These are phyloP conservation scores for Trametes elegans DNA, from an alignment of 768 basidiomycete species.

Conservation along the genomic window DNA sequence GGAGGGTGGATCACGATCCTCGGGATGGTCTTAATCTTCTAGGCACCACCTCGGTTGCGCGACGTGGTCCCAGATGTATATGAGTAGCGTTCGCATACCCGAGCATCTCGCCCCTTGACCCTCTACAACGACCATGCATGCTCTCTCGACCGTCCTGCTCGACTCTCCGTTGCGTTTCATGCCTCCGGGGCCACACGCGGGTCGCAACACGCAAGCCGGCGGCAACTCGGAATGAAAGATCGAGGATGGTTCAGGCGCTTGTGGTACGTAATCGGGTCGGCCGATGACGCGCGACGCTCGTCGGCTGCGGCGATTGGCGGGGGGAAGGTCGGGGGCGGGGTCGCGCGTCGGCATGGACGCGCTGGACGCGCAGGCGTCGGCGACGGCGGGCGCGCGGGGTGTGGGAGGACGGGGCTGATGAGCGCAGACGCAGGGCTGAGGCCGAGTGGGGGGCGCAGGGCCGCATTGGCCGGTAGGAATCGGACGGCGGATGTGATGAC, in stretches of 20 bases:
- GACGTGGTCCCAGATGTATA: not conserved
- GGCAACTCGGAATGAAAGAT: not conserved
- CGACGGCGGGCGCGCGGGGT: not conserved
- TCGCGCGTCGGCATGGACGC: not conserved
- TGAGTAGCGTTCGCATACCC: not conserved
- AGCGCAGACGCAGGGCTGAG: not conserved
- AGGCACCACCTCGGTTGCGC: slow-evolving; percentile 8
- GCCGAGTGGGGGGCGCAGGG: not conserved
- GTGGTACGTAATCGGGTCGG: slow-evolving; percentile 9
- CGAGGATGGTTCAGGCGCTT: not conserved
- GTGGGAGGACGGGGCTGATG: not conserved
- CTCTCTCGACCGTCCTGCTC: not conserved
- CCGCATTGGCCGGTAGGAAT: slow-evolving; percentile 12
- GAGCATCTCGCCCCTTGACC: not conserved
- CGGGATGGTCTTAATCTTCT: not conserved
- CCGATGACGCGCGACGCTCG: slow-evolving; percentile 5
- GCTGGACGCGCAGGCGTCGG: not conserved
- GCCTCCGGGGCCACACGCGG: not conserved
- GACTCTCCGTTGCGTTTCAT: not conserved
- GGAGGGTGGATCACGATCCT: not conserved
- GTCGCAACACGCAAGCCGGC: not conserved
- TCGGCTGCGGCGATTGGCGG: not conserved
- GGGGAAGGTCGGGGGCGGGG: not conserved
- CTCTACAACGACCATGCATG: not conserved
- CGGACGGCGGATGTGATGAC: slow-evolving; percentile 15